phyloP scores from a whole-genome alignment of 139 green algal genomes.

The Coelastrella sp. region DNA sequence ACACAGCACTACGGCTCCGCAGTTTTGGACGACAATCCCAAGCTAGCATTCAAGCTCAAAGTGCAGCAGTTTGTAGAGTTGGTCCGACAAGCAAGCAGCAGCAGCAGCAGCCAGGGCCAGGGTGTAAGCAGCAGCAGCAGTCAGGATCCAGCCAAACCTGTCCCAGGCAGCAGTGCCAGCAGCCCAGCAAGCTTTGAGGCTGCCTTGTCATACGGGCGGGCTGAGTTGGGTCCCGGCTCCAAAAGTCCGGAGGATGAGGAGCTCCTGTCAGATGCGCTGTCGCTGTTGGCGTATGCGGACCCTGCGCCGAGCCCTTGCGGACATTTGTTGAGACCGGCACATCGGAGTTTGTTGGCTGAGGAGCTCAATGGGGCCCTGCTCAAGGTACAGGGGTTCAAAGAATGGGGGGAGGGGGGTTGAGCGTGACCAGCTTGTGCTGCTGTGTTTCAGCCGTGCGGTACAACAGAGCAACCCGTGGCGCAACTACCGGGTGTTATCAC shows the following conservation, averaged over 20 bases:
- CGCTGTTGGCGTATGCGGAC: constrained; percentile 81
- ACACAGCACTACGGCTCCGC: constrained; percentile 47
- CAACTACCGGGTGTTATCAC: neutral
- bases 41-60: constrained; percentile 51
- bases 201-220: constrained; percentile 67
- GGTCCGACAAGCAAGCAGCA: constrained; percentile 53
- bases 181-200: constrained; percentile 57
- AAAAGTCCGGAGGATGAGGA: constrained; percentile 53
- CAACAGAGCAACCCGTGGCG: too few species aligned
- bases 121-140: neutral
- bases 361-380: constrained; percentile 70
- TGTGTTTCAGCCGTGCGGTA: too few species aligned
- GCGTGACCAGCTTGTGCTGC: too few species aligned
- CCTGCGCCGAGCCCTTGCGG: constrained; percentile 67
- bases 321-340: constrained; percentile 63
- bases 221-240: constrained; percentile 36
- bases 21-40: constrained; percentile 59
- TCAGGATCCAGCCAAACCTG: neutral
- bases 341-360: constrained; percentile 64
- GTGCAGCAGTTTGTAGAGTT: constrained; percentile 82
- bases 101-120: neutral
- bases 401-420: too few species aligned
- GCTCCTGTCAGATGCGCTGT: constrained; percentile 69
- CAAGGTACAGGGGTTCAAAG: constrained; percentile 11
- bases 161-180: constrained; percentile 53